Evolutionary conservation across 345 rosid species (phyloP).

Genomic region (Bruguiera sexangula): DNA sequence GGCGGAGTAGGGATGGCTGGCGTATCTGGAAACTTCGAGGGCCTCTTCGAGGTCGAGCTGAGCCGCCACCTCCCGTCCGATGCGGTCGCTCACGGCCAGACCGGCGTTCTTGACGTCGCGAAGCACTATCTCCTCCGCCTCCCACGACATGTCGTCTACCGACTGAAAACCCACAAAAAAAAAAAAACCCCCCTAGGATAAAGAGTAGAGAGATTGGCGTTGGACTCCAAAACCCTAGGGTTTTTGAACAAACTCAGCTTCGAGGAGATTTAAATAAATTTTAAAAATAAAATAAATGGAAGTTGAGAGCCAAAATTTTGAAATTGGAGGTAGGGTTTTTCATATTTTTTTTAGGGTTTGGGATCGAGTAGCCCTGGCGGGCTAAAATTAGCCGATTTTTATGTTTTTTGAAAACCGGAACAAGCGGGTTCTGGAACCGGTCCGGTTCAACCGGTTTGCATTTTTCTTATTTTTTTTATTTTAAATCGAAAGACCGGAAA

Average conservation of each 20-base stretch:
- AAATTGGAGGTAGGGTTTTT: neutral
- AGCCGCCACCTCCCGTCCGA: constrained; percentile 73
- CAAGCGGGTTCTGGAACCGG: no score
- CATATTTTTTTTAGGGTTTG: neutral
- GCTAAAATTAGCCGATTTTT: constrained; percentile 14
- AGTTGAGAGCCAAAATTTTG: constrained; percentile 1
- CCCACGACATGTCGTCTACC: constrained; percentile 50
- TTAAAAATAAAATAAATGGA: neutral
- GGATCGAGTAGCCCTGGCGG: neutral
- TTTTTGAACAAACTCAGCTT: neutral
- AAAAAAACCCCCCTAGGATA: neutral
- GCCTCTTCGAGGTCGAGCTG: constrained; percentile 91
- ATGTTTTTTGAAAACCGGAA: neutral
- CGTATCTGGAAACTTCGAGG: constrained; percentile 86
- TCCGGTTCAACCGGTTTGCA: neutral
- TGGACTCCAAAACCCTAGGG: constrained; percentile 8
- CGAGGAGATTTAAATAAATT: neutral
- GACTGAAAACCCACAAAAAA: no score
- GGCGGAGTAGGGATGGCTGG: constrained; percentile 84
- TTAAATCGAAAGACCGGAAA: no score
- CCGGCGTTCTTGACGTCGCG: constrained; percentile 90
- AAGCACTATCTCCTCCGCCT: constrained; percentile 65
- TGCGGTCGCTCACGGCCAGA: constrained; percentile 63
- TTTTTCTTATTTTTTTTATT: neutral
- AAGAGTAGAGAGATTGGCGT: neutral